Conservation (phyloP, 306 rosid species). For the Alnus rubra region DNA sequence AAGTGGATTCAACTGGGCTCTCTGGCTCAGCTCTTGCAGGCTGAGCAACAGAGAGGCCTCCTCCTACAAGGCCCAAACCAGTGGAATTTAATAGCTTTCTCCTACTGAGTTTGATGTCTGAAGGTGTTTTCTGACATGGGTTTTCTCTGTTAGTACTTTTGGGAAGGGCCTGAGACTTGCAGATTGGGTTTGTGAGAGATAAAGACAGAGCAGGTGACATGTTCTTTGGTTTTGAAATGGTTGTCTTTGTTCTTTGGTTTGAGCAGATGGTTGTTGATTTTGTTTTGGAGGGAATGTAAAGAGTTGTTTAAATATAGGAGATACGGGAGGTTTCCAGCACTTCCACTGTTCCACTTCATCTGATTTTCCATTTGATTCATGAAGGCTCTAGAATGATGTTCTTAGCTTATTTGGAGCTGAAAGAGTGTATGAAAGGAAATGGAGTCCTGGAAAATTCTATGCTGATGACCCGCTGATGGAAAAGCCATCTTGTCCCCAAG, state of each 20-base stretch:
- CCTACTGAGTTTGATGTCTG: conserved; percentile 36
- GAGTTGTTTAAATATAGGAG: conserved; percentile 28
- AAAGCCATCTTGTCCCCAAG: background rate
- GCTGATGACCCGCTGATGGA: background rate
- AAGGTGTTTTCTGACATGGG: conserved; percentile 31
- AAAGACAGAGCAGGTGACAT: conserved; percentile 56
- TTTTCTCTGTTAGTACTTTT: conserved; percentile 37
- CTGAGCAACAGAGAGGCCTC: conserved; percentile 36
- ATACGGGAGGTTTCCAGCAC: conserved; percentile 47
- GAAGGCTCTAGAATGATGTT: conserved; percentile 34
- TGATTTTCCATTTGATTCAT: conserved; percentile 21
- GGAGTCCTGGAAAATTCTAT: background rate
- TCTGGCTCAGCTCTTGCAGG: conserved; percentile 61
- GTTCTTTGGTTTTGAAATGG: background rate
- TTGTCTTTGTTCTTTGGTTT: background rate
- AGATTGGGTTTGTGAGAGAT: conserved; percentile 42
- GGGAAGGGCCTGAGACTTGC: conserved; percentile 43
- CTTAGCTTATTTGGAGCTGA: background rate
- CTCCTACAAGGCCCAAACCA: conserved; percentile 34
- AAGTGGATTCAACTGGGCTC: conserved; percentile 52
- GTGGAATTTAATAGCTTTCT: conserved; percentile 44
- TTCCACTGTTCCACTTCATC: background rate
- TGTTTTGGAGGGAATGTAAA: conserved; percentile 25
- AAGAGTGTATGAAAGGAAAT: background rate
- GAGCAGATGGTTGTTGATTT: conserved; percentile 1